Evolutionary conservation across 139 green algal species (phyloP).

Genomic region (Pseudopediastrum boryanum): DNA sequence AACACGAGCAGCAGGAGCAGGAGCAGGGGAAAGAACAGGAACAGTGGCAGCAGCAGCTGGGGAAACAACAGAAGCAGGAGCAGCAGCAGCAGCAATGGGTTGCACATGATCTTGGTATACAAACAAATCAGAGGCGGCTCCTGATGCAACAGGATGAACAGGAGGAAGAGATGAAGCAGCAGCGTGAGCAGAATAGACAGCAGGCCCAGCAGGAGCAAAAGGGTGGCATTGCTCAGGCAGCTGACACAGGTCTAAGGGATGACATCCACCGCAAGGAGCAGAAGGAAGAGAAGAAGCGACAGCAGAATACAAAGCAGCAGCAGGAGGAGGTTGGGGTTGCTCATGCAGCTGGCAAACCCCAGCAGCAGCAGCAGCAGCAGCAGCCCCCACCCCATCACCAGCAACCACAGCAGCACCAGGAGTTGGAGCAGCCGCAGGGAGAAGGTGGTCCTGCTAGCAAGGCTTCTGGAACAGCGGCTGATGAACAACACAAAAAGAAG

Average conservation of each 20-base stretch:
- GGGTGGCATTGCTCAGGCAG: too few relatives aligned
- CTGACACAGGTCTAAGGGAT: neutral
- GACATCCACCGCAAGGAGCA: neutral
- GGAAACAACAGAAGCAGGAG: neutral
- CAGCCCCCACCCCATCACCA: too few relatives aligned
- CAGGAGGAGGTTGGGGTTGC: neutral
- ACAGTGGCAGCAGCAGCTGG: neutral
- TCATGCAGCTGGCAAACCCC: neutral
- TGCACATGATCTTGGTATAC: neutral
- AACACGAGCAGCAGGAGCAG: neutral
- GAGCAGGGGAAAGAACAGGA: neutral
- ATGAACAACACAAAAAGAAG: too few relatives aligned
- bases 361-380: too few relatives aligned
- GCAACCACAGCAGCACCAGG: too few relatives aligned
- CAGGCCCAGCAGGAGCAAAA: neutral
- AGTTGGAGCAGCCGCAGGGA: too few relatives aligned
- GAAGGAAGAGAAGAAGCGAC: neutral
- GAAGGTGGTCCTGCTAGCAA: too few relatives aligned
- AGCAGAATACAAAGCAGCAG: neutral
- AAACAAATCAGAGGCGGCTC: neutral
- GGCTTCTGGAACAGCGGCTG: too few relatives aligned
- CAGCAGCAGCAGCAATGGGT: neutral
- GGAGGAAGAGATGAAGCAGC: neutral
- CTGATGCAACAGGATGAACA: slow-evolving; percentile 6
- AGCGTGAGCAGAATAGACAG: neutral